Evolutionary conservation across 75 land plant genomes (phyloP), one percentile per base, ranked within the genome.

Genomic region (Pinus taeda): DNA sequence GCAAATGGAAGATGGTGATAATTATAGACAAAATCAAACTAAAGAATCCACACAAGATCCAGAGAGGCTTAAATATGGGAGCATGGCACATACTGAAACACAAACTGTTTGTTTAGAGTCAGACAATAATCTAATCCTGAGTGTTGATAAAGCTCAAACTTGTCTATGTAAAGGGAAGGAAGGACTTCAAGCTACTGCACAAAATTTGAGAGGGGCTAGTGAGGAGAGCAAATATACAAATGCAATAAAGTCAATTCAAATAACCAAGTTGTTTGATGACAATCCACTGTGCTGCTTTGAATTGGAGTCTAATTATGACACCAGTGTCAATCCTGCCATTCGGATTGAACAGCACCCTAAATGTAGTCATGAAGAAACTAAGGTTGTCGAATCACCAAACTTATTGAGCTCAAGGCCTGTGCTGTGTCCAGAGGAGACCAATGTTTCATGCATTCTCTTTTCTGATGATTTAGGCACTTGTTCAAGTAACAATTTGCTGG

Each of bases 201-300:
- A 39, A 39, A 67, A 67, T n/a, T 67, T 67, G 45, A 42, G 37
- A 37, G 71, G 49, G 14, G 71, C 71, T 11, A 67, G 20, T 67
- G 49, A 33, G 21, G 71, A 36, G 49, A 39, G n/a, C 11, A 37
- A 39, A 67, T 17, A 6, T 67, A 67, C 71, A 67, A 37, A 42
- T 67, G n/a, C 21, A 17, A 7, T 15, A 20, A 42, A 37, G 71
- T 67, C 71, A 67, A n/a, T n/a, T 17, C 49, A 37, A 67, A 67
- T 36, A 37, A 30, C 71, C 5, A 20, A 39, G 15, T 67, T 67
- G 36, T 67, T 42, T 39, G 30, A 67, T 37, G 71, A 67, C 2
- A 49, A 67, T 37, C 18, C 71, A 37, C 71, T 39, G 17, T 39
- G 12, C n/a, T 67, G 8, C 71, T 67, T 39, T 33, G 71, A 67